A percentile compares a stretch with the other conserved stretches of the same genome.
Evolutionary conservation across 805 yeast genomes (phyloP).

Genomic region (Candida mattraensis): DNA sequence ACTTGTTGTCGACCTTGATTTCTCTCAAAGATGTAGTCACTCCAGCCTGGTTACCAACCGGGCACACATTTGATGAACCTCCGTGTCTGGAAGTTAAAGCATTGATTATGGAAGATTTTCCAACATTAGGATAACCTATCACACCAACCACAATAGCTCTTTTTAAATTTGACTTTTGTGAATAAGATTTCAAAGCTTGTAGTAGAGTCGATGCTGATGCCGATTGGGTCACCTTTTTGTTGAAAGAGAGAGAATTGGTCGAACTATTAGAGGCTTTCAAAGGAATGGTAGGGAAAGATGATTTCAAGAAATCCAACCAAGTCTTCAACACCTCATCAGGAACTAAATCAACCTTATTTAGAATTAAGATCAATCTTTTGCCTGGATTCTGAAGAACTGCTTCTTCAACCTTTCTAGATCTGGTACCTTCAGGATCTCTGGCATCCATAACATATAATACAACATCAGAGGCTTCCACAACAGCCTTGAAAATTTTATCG

Average conservation of each 20-base stretch:
- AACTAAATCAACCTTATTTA: slow-evolving; percentile 90
- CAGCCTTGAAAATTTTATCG: slow-evolving; percentile 90
- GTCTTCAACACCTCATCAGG: slow-evolving; percentile 80
- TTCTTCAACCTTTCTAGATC: slow-evolving; percentile 89
- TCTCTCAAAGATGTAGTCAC: slow-evolving; percentile 91
- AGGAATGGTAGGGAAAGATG: slow-evolving; percentile 90
- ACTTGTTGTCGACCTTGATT: slow-evolving; percentile 86
- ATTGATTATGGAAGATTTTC: slow-evolving; percentile 92
- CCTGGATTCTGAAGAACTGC: slow-evolving; percentile 77
- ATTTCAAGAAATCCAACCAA: slow-evolving; percentile 79
- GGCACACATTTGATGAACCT: slow-evolving; percentile 74
- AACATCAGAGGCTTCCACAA: slow-evolving; percentile 90
- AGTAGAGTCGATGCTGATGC: slow-evolving; percentile 73
- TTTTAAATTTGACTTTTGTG: slow-evolving; percentile 79
- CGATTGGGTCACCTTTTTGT: slow-evolving; percentile 68
- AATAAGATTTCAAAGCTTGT: slow-evolving; percentile 81
- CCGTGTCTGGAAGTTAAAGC: slow-evolving; percentile 81
- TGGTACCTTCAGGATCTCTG: slow-evolving; percentile 93
- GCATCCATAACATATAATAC: slow-evolving; percentile 93
- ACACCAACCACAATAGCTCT: slow-evolving; percentile 93
- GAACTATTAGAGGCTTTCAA: slow-evolving; percentile 78
- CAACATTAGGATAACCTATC: slow-evolving; percentile 96
- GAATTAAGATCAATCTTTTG: slow-evolving; percentile 79
- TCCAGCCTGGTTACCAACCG: slow-evolving; percentile 97
- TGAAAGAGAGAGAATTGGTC: slow-evolving; percentile 63